A percentile compares a stretch with the other conserved stretches of the same genome.
Conservation (phyloP, 441 rosid genomes). For the Pelargonium australe region DNA sequence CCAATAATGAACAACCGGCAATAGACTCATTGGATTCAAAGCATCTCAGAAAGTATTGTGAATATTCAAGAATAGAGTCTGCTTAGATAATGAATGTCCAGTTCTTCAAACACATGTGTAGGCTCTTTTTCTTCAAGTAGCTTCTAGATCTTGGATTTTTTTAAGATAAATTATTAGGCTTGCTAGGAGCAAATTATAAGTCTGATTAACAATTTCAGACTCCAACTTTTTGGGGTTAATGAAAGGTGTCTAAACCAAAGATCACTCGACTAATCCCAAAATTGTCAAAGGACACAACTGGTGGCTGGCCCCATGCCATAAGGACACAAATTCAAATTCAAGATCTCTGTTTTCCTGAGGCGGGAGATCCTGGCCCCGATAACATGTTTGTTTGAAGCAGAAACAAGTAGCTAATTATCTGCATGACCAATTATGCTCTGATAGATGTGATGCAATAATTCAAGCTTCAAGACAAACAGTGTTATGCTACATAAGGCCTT, state of each 20-base stretch:
- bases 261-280: not conserved
- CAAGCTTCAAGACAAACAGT: constrained; percentile 3
- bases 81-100: too few species aligned
- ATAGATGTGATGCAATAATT: not conserved
- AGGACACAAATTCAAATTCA: not conserved
- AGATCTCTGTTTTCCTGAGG: constrained; percentile 1
- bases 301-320: not conserved
- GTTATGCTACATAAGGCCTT: not conserved
- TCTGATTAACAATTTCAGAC: not conserved
- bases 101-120: not conserved
- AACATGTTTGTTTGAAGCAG: constrained; percentile 4
- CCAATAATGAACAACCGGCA: not conserved
- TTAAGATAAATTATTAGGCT: not conserved
- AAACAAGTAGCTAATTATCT: not conserved
- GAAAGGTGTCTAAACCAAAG: not conserved
- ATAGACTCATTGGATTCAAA: not conserved
- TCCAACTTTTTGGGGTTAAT: not conserved
- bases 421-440: not conserved
- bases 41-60: not conserved
- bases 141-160: constrained; percentile 1
- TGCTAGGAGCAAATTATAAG: not conserved
- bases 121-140: not conserved
- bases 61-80: not conserved
- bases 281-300: not conserved
- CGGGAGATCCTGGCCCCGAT: not conserved